Conservation (phyloP, 176 grass and related monocot species). For the Aegilops umbellulata region DNA sequence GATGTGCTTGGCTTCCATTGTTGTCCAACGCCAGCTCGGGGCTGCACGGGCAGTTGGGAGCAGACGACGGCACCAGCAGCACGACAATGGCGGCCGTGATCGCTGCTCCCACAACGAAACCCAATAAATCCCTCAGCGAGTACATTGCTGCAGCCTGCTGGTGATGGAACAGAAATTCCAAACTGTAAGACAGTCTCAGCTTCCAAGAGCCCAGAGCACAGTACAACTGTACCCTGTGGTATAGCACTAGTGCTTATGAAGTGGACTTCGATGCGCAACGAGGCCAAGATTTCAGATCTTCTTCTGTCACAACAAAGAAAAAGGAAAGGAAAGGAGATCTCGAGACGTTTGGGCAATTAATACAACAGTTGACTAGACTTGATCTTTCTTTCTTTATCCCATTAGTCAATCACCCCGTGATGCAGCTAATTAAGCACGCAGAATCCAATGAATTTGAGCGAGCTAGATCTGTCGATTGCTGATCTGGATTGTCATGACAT, state of each 20-base stretch:
- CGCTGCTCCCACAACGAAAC: not conserved
- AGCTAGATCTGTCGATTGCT: not conserved
- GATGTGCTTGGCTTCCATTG: not conserved
- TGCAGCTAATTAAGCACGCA: not conserved
- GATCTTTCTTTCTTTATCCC: not conserved
- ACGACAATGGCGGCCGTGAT: not conserved
- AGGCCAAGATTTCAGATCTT: not conserved
- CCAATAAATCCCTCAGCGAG: not conserved
- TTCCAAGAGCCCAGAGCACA: not conserved
- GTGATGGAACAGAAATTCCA: not conserved
- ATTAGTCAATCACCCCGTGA: not conserved
- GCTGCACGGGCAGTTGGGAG: not conserved
- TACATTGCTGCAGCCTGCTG: not conserved
- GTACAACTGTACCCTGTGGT: not conserved
- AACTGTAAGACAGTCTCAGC: no score
- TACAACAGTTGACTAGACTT: not conserved
- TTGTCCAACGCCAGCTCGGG: not conserved
- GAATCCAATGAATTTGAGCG: not conserved
- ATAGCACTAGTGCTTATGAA: not conserved
- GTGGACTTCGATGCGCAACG: not conserved
- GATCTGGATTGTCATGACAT: no score
- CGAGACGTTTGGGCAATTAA: not conserved
- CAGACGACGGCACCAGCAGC: not conserved
- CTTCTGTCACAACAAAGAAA: not conserved
- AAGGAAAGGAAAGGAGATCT: not conserved